Evolutionary conservation across 2,329 filamentous ascomycete species (phyloP).

Genomic region (Rachicladosporium sp.): DNA sequence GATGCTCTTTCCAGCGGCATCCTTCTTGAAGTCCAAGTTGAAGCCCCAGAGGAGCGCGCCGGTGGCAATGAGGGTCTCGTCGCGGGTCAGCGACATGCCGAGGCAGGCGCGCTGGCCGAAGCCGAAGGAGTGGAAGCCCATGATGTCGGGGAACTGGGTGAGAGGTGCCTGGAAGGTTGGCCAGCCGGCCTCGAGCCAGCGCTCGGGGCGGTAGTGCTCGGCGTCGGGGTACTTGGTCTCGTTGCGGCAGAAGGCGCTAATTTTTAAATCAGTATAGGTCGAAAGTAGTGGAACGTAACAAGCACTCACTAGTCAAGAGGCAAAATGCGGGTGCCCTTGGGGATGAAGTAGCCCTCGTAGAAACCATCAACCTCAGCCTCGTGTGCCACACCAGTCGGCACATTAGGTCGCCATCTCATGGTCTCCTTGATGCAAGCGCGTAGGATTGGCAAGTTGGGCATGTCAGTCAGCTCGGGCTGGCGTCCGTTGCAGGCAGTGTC

Average conservation of each 20-base stretch:
- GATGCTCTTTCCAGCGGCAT: slow-evolving; percentile 15
- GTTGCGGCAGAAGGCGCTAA: slow-evolving; percentile 45
- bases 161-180: slow-evolving; percentile 54
- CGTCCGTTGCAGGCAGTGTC: slow-evolving; percentile 32
- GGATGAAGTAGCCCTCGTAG: slow-evolving; percentile 42
- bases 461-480: slow-evolving; percentile 30
- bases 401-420: slow-evolving; percentile 36
- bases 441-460: slow-evolving; percentile 20
- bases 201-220: slow-evolving; percentile 50
- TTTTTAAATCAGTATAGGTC: slow-evolving; percentile 1
- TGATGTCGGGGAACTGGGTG: slow-evolving; percentile 50
- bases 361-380: slow-evolving; percentile 40
- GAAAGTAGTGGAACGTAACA: not conserved
- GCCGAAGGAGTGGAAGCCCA: slow-evolving; percentile 52
- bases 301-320: slow-evolving; percentile 40
- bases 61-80: slow-evolving; percentile 44
- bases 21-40: slow-evolving; percentile 36
- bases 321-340: slow-evolving; percentile 40
- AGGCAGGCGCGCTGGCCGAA: slow-evolving; percentile 52
- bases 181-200: slow-evolving; percentile 50
- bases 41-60: slow-evolving; percentile 37
- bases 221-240: slow-evolving; percentile 48
- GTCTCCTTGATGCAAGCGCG: slow-evolving; percentile 24
- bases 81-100: slow-evolving; percentile 50
- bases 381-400: slow-evolving; percentile 44